phyloP scores from a whole-genome alignment of 225 moss, liverwort and hornwort species.

The Asterella californica region DNA sequence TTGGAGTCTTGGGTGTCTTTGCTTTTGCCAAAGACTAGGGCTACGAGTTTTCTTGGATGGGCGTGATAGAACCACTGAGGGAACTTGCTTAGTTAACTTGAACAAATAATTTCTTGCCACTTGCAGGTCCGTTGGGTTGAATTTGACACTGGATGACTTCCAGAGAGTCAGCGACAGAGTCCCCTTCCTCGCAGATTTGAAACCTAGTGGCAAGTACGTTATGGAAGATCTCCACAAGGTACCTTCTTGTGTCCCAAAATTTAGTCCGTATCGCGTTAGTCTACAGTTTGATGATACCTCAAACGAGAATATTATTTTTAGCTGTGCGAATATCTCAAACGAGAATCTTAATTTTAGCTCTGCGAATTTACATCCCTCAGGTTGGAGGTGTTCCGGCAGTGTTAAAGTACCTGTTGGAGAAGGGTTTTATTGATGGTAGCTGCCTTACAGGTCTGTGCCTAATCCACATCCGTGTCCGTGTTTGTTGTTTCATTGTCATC shows the following conservation, averaged over 20 bases:
- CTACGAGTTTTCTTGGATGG: no score
- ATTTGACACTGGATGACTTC: constrained; percentile 71
- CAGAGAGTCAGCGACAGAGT: constrained; percentile 73
- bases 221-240: constrained; percentile 97
- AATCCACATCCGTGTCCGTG: background rate
- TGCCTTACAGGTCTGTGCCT: constrained; percentile 57
- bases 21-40: no score
- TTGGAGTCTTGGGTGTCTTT: no score
- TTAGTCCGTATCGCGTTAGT: background rate
- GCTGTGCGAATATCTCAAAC: background rate
- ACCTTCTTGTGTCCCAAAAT: background rate
- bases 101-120: background rate
- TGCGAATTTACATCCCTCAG: constrained; percentile 20
- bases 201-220: constrained; percentile 88
- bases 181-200: constrained; percentile 74
- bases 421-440: constrained; percentile 66
- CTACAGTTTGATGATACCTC: background rate
- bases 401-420: constrained; percentile 67
- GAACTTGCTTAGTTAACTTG: no score
- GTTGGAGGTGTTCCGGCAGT: constrained; percentile 87
- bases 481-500: no score
- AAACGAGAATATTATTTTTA: background rate
- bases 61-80: no score
- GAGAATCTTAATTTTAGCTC: background rate
- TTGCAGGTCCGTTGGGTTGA: constrained; percentile 68